phyloP scores from a whole-genome alignment of 2,329 filamentous ascomycete genomes.

The Gaeumannomyces tritici region DNA sequence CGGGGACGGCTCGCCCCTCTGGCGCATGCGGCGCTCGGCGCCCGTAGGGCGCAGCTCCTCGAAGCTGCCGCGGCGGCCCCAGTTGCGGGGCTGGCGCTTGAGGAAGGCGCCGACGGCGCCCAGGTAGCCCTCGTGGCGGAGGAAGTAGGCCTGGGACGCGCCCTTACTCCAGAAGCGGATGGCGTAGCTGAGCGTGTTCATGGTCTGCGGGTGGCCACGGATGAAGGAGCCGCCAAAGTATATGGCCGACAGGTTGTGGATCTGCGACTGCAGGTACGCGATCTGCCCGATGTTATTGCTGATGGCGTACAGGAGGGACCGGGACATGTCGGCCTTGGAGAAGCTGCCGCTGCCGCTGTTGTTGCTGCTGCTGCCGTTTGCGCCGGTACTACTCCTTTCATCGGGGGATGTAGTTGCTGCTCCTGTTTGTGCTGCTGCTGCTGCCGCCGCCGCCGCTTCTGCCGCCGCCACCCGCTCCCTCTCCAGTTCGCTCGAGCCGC shows the following conservation, averaged over 20 bases:
- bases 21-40: constrained; percentile 5
- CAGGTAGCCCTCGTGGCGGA: constrained; percentile 91
- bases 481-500: not conserved
- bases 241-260: constrained; percentile 82
- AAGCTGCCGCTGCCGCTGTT: constrained; percentile 39
- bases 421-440: not conserved
- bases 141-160: constrained; percentile 87
- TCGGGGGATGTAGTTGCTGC: not conserved
- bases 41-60: constrained; percentile 33
- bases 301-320: constrained; percentile 87
- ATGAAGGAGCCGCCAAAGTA: constrained; percentile 98
- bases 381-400: not conserved
- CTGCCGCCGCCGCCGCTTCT: not conserved
- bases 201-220: constrained; percentile 89
- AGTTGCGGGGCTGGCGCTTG: constrained; percentile 81
- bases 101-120: constrained; percentile 91
- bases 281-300: constrained; percentile 99
- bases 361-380: no score
- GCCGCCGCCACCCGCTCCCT: not conserved
- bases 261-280: constrained; percentile 92
- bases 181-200: constrained; percentile 93
- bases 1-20: not conserved
- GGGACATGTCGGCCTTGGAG: constrained; percentile 73
- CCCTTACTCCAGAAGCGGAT: constrained; percentile 96
- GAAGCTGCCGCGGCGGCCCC: constrained; percentile 75